Base-by-base conservation (phyloP, 2,329 filamentous ascomycete species). In the Ascochyta fabae region DNA sequence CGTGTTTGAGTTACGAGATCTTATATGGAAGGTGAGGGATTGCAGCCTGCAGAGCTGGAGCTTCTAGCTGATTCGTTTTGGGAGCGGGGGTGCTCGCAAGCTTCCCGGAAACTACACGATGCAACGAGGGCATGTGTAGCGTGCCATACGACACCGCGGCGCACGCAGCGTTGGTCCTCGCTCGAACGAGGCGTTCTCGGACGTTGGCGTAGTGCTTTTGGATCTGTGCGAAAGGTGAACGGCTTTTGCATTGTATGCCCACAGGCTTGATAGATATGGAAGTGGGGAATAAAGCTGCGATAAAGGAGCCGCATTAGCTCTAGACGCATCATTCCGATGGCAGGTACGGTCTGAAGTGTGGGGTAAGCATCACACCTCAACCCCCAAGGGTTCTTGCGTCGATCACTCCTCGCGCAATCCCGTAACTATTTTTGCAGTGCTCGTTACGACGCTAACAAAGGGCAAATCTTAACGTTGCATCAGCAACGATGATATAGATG, bases 1-100 rank as follows among this genome's bases (percentile, higher is more conserved):
- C 35, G 33, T 4, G n/a, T 9, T 27, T 16, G 29, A 33, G 48
- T 10, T 41, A 45, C 53, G 22, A 36, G 39, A 39, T 44, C 43
- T 61, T 63, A 58, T 62, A 57, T 53, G 51, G 48, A 34, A 53
- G 40, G 36, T 48, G 29, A 29, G 15, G 22, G 38, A 48, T 26
- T 35, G 26, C 41, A 50, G 41, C 45, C 27, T 45, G 31, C 40
- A 13, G 35, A 29, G n/a, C 39, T 38, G 39, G 35, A 35, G 40
- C 40, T 44, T 41, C 39, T 40, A 49, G 49, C 38, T 45, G 44
- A 42, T 24, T 36, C 41, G 10, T 15, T n/a, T 23, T 42, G 42
- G 41, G 53, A 51, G 41, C 46, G 47, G 47, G 46, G 40, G 8
- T 41, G 42, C 27, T 23, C 36, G 43, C 31, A 24, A 43, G 39